Evolutionary conservation across 176 grass and related monocot genomes (phyloP).

Genomic region (Musa schizocarpa): DNA sequence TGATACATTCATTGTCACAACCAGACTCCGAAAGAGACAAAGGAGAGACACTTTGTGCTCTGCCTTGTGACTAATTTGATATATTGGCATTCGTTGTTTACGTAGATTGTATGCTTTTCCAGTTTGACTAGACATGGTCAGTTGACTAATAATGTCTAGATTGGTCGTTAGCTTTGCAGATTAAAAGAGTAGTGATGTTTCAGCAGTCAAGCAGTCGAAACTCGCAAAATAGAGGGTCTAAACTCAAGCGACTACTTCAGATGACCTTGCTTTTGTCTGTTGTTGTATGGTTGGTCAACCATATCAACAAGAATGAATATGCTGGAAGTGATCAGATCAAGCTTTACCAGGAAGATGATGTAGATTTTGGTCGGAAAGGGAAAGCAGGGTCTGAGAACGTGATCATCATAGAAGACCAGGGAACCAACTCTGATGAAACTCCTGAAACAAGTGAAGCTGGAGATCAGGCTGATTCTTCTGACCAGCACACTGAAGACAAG

Average conservation of each 20-base stretch:
- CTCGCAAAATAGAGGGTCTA: slow-evolving; percentile 53
- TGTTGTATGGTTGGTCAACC: slow-evolving; percentile 50
- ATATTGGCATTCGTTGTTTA: no score
- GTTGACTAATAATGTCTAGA: neutral
- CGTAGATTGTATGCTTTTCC: no score
- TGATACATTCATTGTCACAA: no score
- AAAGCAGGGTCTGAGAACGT: slow-evolving; percentile 30
- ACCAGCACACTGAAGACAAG: slow-evolving; percentile 21
- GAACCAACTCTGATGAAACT: slow-evolving; percentile 17
- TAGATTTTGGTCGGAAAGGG: slow-evolving; percentile 46
- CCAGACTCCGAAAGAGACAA: no score
- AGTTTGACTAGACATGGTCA: neutral
- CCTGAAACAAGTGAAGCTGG: slow-evolving; percentile 37
- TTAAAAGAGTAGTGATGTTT: slow-evolving; percentile 27
- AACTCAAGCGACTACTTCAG: slow-evolving; percentile 49
- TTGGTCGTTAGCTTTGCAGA: neutral
- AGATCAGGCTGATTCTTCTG: slow-evolving; percentile 16
- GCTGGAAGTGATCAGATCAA: slow-evolving; percentile 27
- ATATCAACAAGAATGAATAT: slow-evolving; percentile 55
- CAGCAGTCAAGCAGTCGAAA: slow-evolving; percentile 48
- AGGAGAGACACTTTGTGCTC: no score
- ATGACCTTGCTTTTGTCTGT: slow-evolving; percentile 42
- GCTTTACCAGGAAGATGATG: slow-evolving; percentile 35
- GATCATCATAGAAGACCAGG: slow-evolving; percentile 8
- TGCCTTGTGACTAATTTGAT: no score